Evolutionary conservation across 202 grass and related monocot genomes (phyloP).

Genomic region (Brachypodium distachyon): DNA sequence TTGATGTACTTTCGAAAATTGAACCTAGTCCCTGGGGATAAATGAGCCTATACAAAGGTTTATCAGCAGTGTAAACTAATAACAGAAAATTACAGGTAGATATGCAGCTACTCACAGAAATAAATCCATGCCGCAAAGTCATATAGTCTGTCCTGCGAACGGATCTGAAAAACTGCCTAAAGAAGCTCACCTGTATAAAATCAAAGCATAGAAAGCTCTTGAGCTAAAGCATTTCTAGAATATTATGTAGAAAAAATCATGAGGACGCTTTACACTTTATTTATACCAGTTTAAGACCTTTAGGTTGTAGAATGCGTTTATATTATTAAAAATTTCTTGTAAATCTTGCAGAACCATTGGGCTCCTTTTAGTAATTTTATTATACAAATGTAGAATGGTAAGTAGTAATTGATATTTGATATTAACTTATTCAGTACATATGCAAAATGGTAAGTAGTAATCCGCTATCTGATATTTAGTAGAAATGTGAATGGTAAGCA

Average conservation of each 20-base stretch:
- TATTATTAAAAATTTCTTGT: background rate
- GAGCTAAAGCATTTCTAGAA: background rate
- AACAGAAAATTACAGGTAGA: background rate
- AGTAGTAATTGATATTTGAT: background rate
- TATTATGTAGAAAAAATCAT: background rate
- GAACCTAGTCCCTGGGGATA: slow-evolving; percentile 73
- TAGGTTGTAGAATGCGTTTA: background rate
- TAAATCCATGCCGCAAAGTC: slow-evolving; percentile 76
- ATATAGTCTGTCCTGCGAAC: slow-evolving; percentile 84
- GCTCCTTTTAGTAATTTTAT: background rate
- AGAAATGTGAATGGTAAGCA: background rate
- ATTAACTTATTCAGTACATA: background rate
- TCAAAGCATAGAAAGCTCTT: background rate
- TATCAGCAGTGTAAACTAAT: background rate
- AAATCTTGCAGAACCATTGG: background rate
- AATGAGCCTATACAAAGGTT: slow-evolving; percentile 56
- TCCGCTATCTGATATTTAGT: background rate
- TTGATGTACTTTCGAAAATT: slow-evolving; percentile 89
- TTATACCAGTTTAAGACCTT: background rate
- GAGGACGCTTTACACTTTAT: background rate
- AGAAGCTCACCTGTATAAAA: slow-evolving; percentile 65
- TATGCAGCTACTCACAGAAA: slow-evolving; percentile 58
- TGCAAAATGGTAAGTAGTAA: background rate
- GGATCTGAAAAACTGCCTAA: slow-evolving; percentile 91
- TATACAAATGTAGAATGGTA: background rate